Conservation (phyloP, 208 protist species). For the Crithidia fasciculata region DNA sequence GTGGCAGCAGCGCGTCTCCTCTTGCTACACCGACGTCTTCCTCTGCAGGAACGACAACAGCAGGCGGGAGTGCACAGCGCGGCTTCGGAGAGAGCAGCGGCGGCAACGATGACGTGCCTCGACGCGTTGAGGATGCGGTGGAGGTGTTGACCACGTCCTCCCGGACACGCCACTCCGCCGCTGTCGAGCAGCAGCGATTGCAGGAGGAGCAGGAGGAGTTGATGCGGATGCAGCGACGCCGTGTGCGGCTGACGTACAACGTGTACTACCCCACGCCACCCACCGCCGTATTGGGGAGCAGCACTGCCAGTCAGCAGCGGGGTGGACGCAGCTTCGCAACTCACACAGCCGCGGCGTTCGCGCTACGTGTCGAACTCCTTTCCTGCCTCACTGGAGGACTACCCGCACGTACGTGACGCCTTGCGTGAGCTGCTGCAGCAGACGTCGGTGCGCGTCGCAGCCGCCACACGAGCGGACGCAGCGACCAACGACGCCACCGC, state of each 20-base stretch:
- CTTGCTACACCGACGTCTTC: background rate
- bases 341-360: background rate
- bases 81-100: too few species aligned
- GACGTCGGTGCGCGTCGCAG: background rate
- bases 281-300: background rate
- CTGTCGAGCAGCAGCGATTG: slow-evolving; percentile 14
- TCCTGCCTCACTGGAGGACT: background rate
- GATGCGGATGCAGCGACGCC: slow-evolving; percentile 17
- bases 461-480: background rate
- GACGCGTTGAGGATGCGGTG: background rate
- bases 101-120: background rate
- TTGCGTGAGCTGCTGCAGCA: slow-evolving; percentile 6
- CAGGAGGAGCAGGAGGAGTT: slow-evolving; percentile 22
- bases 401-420: background rate
- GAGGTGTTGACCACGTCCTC: background rate
- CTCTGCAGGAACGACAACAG: too few species aligned
- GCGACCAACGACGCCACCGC: background rate
- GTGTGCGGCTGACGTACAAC: slow-evolving; percentile 32
- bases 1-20: background rate
- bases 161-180: background rate
- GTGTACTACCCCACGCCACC: slow-evolving; percentile 11
- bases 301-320: too few species aligned
- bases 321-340: too few species aligned
- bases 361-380: slow-evolving; percentile 26
- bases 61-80: too few species aligned